Base-by-base conservation (phyloP, 768 basidiomycete genomes). In the Lentinula edodes region DNA sequence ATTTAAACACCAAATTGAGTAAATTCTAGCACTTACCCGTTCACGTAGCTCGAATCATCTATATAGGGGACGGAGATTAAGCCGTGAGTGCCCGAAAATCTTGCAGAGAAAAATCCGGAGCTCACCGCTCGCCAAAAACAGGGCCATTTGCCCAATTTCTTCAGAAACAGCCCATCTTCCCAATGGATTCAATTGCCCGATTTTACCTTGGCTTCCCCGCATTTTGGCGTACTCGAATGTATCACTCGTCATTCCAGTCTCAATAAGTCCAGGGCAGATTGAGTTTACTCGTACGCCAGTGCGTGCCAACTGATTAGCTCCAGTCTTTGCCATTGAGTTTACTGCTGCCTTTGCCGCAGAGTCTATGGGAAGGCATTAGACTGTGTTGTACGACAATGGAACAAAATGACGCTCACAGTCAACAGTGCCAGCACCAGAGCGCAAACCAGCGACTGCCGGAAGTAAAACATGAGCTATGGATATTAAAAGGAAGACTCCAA, bases 291-390 rank as follows among this genome's bases (percentile, higher is more conserved):
- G 90, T 65, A 98, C 82, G 72, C 93, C 89, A 1, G 86, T 88
- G 70, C 82, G 88, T 65, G 87, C 82, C 23, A 96, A 81, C 71
- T 93, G 90, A 71, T 88, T 91, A 5, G 86, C 84, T 10, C 86
- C 78, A 4, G 90, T 95, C 69, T 92, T 84, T 7, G 93, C 95
- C 66, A 96, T 86, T 50, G 87, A 92, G 71, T 93, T 93, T 23
- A 97, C 94, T 10, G 93, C 93, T 36, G 94, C 91, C 78, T 97
- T 97, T 66, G 90, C 91, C 56, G 93, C 93, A 66, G 92, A 94
- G 67, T 96, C 94, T 89, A 71, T 59, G 48, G 53, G 63, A 63
- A 60, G 50, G 45, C 7, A 52, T 13, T 13, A 63, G 18, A 52
- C 45, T 39, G 36, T 13, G 54, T 73, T 66, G 66, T 65, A 65